phyloP scores from a whole-genome alignment of 164 flowering plant species.

The Berberis thunbergii region DNA sequence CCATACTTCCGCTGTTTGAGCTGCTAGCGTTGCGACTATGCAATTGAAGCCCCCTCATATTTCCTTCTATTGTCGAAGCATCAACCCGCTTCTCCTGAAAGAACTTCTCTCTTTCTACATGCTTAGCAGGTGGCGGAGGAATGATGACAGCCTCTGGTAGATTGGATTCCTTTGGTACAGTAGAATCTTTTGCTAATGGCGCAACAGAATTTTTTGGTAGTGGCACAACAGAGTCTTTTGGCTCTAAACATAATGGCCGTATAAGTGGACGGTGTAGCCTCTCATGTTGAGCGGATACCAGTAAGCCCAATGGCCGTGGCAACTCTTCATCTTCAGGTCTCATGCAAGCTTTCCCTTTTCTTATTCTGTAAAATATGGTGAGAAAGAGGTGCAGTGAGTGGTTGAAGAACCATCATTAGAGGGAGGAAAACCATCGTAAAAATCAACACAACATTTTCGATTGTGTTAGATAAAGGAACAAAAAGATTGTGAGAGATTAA shows the following conservation, averaged over 20 bases:
- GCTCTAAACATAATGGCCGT: conserved; percentile 45
- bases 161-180: neutral
- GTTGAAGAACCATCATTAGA: too few species aligned
- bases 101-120: conserved; percentile 70
- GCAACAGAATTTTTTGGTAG: too few species aligned
- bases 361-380: conserved; percentile 33
- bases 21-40: conserved; percentile 72
- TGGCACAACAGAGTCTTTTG: neutral
- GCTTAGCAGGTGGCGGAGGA: conserved; percentile 95
- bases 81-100: conserved; percentile 53
- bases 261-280: conserved; percentile 67
- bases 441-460: too few species aligned
- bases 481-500: too few species aligned
- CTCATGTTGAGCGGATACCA: conserved; percentile 38
- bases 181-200: too few species aligned
- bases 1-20: conserved; percentile 60
- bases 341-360: conserved; percentile 86
- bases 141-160: conserved; percentile 26
- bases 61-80: conserved; percentile 37
- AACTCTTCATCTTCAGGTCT: conserved; percentile 52
- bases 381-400: neutral
- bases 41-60: conserved; percentile 54
- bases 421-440: too few species aligned
- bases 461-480: too few species aligned
- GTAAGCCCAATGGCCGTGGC: conserved; percentile 31